phyloP scores from a whole-genome alignment of 2,329 filamentous ascomycete species.

The Sarocladium kiliense region DNA sequence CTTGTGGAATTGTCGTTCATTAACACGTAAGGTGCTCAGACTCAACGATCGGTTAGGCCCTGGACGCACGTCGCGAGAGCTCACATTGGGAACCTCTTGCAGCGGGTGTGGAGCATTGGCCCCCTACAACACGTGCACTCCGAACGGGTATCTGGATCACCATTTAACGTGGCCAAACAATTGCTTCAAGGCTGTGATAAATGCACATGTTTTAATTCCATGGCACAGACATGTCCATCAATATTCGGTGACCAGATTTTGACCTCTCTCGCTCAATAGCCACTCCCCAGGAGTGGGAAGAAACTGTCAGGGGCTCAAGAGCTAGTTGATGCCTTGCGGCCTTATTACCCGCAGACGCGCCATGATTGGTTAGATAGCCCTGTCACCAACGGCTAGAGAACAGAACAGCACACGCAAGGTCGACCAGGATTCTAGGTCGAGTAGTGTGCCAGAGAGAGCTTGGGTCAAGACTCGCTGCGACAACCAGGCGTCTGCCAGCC shows the following conservation, averaged over 20 bases:
- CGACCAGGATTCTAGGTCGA: not conserved
- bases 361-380: constrained; percentile 22
- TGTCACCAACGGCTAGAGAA: constrained; percentile 15
- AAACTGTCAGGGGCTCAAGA: not conserved
- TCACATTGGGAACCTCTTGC: no score
- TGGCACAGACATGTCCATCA: no score
- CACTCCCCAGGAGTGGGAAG: no score
- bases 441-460: constrained; percentile 2
- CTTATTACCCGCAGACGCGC: constrained; percentile 19
- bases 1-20: no score
- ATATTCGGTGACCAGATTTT: no score
- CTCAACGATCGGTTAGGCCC: not conserved
- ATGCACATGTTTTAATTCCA: no score
- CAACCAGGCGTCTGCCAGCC: not conserved
- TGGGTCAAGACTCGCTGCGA: not conserved
- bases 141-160: not conserved
- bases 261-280: no score
- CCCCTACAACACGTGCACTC: not conserved
- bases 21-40: no score
- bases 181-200: not conserved
- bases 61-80: not conserved
- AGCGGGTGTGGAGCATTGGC: not conserved
- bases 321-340: constrained; percentile 31
- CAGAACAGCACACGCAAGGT: not conserved
- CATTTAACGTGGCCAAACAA: not conserved